These are phyloP conservation scores for Thermochaetoides thermophila DNA, from an alignment of 495 filamentous ascomycete species.

Conservation along the genomic window DNA sequence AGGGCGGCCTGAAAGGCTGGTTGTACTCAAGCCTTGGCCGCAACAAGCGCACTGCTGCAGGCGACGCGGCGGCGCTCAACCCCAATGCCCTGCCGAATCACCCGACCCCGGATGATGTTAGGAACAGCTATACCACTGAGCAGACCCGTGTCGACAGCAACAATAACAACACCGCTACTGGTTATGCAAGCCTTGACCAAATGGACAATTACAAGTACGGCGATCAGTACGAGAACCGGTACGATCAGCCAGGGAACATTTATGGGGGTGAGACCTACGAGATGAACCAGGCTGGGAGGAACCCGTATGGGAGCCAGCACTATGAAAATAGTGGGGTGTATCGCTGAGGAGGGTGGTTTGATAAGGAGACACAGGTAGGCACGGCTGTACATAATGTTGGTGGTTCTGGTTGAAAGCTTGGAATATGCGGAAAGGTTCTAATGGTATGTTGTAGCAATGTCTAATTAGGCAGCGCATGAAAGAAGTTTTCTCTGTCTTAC, in stretches of 20 bases:
- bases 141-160: slow-evolving; percentile 19
- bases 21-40: slow-evolving; percentile 18
- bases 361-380: neutral
- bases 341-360: neutral
- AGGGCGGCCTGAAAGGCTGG: slow-evolving; percentile 28
- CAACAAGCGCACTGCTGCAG: neutral
- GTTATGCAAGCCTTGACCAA: slow-evolving; percentile 6
- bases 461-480: too few relatives aligned
- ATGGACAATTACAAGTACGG: slow-evolving; percentile 17
- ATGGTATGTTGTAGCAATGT: too few relatives aligned
- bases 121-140: slow-evolving; percentile 28
- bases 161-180: slow-evolving; percentile 1
- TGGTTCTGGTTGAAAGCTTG: too few relatives aligned
- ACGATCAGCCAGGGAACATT: too few relatives aligned
- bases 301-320: neutral
- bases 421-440: too few relatives aligned
- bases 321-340: slow-evolving; percentile 4
- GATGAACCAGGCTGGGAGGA: neutral
- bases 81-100: slow-evolving; percentile 26
- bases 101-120: slow-evolving; percentile 24
- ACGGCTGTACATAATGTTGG: too few relatives aligned
- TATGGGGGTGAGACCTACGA: too few relatives aligned
- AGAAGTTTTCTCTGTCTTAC: too few relatives aligned
- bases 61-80: slow-evolving; percentile 2
- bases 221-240: slow-evolving; percentile 13